Conservation (phyloP, 495 filamentous ascomycete genomes). For the Aspergillus saccharolyticus region DNA sequence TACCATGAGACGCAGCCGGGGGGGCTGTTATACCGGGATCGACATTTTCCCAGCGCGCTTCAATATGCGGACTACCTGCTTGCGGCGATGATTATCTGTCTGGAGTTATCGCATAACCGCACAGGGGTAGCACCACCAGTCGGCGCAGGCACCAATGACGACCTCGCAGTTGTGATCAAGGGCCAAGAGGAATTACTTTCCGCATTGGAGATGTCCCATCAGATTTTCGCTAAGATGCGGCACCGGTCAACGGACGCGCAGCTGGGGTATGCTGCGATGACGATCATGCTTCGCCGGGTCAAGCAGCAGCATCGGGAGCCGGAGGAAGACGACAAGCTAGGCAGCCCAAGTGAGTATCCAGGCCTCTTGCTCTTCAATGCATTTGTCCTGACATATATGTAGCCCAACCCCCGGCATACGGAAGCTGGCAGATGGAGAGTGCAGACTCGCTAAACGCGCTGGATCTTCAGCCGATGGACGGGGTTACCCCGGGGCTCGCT, state of each 20-base stretch:
- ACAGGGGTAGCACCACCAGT: background rate
- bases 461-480: slow-evolving; percentile 3
- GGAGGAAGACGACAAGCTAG: background rate
- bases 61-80: slow-evolving; percentile 80
- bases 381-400: background rate
- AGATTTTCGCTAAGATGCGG: slow-evolving; percentile 65
- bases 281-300: slow-evolving; percentile 71
- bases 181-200: slow-evolving; percentile 62
- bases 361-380: background rate
- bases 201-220: slow-evolving; percentile 60
- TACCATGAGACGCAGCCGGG: slow-evolving; percentile 68
- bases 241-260: slow-evolving; percentile 72
- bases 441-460: background rate
- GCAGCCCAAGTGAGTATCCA: background rate
- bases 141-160: background rate
- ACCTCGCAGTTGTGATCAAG: slow-evolving; percentile 29
- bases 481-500: slow-evolving; percentile 22
- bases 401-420: slow-evolving; percentile 16
- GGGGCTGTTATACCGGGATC: slow-evolving; percentile 64
- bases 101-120: slow-evolving; percentile 55
- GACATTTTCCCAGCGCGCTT: slow-evolving; percentile 72
- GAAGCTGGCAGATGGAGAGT: slow-evolving; percentile 11
- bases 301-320: slow-evolving; percentile 22
- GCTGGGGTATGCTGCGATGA: slow-evolving; percentile 67
- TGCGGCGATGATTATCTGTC: slow-evolving; percentile 80